Conservation (phyloP, 164 flowering plant genomes). For the Magnolia officinalis region DNA sequence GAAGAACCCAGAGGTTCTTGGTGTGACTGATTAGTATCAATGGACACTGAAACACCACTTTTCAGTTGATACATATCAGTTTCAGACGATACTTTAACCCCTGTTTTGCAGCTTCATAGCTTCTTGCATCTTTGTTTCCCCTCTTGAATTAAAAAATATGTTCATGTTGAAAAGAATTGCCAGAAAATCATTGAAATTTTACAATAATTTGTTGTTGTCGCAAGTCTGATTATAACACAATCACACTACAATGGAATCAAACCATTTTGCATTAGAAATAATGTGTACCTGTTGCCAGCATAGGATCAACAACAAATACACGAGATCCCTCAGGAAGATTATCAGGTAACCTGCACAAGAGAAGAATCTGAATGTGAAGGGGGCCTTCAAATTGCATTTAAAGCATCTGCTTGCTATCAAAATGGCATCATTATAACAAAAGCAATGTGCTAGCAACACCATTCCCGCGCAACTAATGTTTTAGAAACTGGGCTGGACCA, state of each 20-base stretch:
- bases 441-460: neutral
- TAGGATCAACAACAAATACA: conserved; percentile 90
- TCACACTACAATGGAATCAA: neutral
- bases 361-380: neutral
- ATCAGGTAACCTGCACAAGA: conserved; percentile 65
- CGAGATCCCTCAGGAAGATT: conserved; percentile 75
- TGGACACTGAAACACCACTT: too few relatives aligned
- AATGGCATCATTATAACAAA: neutral
- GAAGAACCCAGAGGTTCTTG: too few relatives aligned
- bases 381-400: neutral
- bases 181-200: neutral
- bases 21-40: too few relatives aligned
- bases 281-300: conserved; percentile 90
- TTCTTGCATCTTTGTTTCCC: neutral
- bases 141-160: neutral
- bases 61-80: too few relatives aligned
- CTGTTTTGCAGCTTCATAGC: neutral
- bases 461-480: too few relatives aligned
- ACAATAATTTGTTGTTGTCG: neutral
- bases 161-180: too few relatives aligned
- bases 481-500: too few relatives aligned
- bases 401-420: neutral
- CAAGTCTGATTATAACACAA: neutral
- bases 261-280: neutral
- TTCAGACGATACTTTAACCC: neutral